Evolutionary conservation across 768 basidiomycete species (phyloP), one percentile per base, ranked within the genome.

Genomic region (Tylopilus vinaceipallidus): DNA sequence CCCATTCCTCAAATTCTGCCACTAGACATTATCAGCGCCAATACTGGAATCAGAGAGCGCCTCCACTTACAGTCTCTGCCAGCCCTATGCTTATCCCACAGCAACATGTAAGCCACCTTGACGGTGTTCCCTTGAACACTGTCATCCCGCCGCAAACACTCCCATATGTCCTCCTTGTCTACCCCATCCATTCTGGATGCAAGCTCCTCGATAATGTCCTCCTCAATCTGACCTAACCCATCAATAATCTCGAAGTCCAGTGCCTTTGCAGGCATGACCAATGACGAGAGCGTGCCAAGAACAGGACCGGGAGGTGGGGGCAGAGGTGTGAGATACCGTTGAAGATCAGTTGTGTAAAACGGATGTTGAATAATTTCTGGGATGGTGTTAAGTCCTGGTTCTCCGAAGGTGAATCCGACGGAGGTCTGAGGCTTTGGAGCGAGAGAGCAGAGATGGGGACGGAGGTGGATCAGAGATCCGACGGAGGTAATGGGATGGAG

Each of bases 21-120:
- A 86, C 84, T 87, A 63, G 33, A 42, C 34, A 42, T 50, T 48
- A 49, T 57, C 23, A 59, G 39, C 27, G 50, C 37, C 11, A 27
- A 37, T 27, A 36, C 17, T 32, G 17, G 12, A 36, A 32, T 58
- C 45, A 40, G 29, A 27, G 46, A 9, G 35, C n/a, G 9, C 26
- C 17, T 36, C 27, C 23, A 78, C 91, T 75, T 61, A 94, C 93
- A 70, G 65, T 92, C 90, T 66, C 86, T 82, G 10, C 91, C 83
- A 45, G 87, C 76, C 29, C 92, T 73, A 55, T 83, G 76, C 72
- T 94, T 92, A 66, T 98, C 94, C 49, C 91, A 75, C 27, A 95
- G 74, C 11, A 98, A 75, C 81, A 92, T 84, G 70, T 97, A 98
- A 1, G 94, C 93, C 5, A 98, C 93, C 70, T 95, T 93, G 63